These are phyloP conservation scores for Sporothrix curviconia DNA, from an alignment of 2,329 filamentous ascomycete species.

Conservation along the genomic window DNA sequence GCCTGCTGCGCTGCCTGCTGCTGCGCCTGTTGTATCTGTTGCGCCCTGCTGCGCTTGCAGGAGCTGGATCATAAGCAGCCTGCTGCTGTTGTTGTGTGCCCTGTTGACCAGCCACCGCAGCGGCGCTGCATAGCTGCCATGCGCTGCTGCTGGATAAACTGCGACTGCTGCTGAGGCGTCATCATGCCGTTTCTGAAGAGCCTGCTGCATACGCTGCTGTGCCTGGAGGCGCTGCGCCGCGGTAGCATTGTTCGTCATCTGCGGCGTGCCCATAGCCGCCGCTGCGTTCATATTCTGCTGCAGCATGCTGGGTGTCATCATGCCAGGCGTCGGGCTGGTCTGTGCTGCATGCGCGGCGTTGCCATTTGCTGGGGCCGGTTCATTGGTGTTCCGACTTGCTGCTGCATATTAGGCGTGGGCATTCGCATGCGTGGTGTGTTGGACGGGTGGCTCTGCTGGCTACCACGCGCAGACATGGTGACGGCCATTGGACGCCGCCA, in stretches of 20 bases:
- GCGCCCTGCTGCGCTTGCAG: constrained; percentile 28
- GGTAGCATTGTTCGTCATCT: constrained; percentile 25
- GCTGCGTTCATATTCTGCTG: constrained; percentile 33
- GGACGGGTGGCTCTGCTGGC: constrained; percentile 59
- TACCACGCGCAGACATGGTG: constrained; percentile 57
- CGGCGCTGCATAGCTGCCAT: constrained; percentile 29
- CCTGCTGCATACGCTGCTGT: constrained; percentile 25
- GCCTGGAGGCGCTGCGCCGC: constrained; percentile 42
- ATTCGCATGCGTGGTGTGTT: constrained; percentile 58
- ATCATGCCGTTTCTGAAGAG: constrained; percentile 33
- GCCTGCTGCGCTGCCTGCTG: constrained; percentile 1
- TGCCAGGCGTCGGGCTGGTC: constrained; percentile 53
- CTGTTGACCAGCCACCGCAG: constrained; percentile 26
- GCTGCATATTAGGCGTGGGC: constrained; percentile 55
- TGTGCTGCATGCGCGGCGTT: constrained; percentile 48
- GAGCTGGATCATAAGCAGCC: constrained; percentile 24
- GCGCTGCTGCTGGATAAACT: constrained; percentile 19
- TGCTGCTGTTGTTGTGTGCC: constrained; percentile 27
- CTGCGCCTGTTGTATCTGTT: neutral
- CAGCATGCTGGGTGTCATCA: constrained; percentile 48
- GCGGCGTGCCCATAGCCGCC: constrained; percentile 31
- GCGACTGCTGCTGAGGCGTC: constrained; percentile 25
- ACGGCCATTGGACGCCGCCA: constrained; percentile 55
- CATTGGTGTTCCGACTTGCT: constrained; percentile 46
- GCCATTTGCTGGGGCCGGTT: constrained; percentile 39